phyloP scores from a whole-genome alignment of 495 filamentous ascomycete species.

The Neurospora sublineolata region DNA sequence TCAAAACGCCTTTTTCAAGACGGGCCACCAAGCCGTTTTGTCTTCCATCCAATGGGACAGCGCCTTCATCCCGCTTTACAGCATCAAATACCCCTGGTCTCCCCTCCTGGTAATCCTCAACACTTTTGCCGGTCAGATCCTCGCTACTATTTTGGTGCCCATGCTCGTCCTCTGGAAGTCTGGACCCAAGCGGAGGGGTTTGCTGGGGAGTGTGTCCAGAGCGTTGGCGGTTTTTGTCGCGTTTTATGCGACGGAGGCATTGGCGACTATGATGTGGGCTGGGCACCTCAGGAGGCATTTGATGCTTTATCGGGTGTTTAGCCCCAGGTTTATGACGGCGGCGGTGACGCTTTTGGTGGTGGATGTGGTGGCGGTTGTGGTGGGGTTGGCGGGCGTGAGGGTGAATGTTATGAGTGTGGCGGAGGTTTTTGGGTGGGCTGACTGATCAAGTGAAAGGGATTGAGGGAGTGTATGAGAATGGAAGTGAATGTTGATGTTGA shows the following conservation, averaged over 20 bases:
- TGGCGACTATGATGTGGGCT: conserved; percentile 81
- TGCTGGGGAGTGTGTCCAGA: conserved; percentile 58
- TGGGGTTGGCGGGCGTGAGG: conserved; percentile 59
- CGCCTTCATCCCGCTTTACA: conserved; percentile 82
- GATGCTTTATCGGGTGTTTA: conserved; percentile 96
- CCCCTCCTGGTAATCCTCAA: conserved; percentile 75
- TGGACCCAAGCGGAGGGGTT: conserved; percentile 38
- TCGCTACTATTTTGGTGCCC: conserved; percentile 67
- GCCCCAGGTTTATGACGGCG: conserved; percentile 78
- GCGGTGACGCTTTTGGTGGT: conserved; percentile 60
- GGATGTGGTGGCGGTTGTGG: conserved; percentile 58
- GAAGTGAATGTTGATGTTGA: neutral
- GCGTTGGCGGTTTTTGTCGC: conserved; percentile 62
- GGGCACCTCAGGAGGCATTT: conserved; percentile 78
- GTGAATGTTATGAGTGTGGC: conserved; percentile 64
- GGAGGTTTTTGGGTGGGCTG: conserved; percentile 78
- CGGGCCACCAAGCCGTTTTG: conserved; percentile 86
- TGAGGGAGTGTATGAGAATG: neutral
- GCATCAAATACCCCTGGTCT: conserved; percentile 79
- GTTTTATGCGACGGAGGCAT: conserved; percentile 67
- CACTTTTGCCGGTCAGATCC: conserved; percentile 78
- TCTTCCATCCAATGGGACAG: conserved; percentile 89
- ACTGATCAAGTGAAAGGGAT: conserved; percentile 10
- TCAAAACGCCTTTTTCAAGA: conserved; percentile 93
- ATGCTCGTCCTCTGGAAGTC: conserved; percentile 79